These are phyloP conservation scores for Microstegium vimineum DNA, from an alignment of 176 grass and related monocot genomes.

Conservation along the genomic window DNA sequence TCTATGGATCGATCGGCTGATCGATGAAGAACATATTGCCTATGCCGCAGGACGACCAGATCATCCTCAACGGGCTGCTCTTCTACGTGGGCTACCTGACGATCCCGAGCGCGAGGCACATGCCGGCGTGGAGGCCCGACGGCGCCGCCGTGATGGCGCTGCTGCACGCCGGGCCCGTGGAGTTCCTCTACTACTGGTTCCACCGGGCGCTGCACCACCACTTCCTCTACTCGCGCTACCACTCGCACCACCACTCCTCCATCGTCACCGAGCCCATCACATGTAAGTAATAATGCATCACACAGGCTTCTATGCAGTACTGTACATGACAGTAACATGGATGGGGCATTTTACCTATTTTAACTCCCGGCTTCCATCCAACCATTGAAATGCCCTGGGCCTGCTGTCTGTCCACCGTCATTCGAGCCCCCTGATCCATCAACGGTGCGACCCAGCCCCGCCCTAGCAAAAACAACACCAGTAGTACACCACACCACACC, in stretches of 20 bases:
- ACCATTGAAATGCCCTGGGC: neutral
- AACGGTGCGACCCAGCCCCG: neutral
- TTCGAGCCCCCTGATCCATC: neutral
- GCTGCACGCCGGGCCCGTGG: slow-evolving; percentile 63
- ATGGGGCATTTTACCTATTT: neutral
- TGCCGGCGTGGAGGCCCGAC: slow-evolving; percentile 69
- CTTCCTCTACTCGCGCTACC: slow-evolving; percentile 87
- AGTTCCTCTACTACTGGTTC: slow-evolving; percentile 99
- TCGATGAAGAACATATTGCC: neutral
- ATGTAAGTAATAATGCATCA: slow-evolving; percentile 48
- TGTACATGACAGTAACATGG: neutral
- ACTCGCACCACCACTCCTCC: slow-evolving; percentile 85
- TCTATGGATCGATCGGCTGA: too few relatives aligned
- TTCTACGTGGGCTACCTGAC: slow-evolving; percentile 42
- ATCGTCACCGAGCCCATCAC: slow-evolving; percentile 92
- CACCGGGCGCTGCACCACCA: slow-evolving; percentile 96
- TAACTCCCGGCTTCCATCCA: neutral
- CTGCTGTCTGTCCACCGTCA: neutral
- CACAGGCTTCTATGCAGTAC: too few relatives aligned
- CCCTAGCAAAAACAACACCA: neutral
- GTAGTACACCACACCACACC: too few relatives aligned
- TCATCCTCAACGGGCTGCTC: slow-evolving; percentile 72
- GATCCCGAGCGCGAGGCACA: neutral
- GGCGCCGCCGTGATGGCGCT: slow-evolving; percentile 47
- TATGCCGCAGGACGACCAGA: slow-evolving; percentile 99